These are phyloP conservation scores for Gracilariopsis chorda DNA, from an alignment of 23 red algal species.

Conservation along the genomic window DNA sequence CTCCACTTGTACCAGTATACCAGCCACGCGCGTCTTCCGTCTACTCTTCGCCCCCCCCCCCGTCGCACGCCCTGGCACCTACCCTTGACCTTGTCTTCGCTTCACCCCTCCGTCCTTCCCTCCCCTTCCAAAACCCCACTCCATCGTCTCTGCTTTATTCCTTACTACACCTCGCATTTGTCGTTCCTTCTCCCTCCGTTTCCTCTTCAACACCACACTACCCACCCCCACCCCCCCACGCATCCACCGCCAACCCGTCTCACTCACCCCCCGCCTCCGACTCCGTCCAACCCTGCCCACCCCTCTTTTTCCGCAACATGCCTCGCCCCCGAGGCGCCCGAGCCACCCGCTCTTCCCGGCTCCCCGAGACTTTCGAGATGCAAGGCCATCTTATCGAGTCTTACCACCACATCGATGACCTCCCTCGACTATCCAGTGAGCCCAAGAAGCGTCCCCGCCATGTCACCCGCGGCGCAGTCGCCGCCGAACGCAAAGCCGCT, in stretches of 20 bases:
- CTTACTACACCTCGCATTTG: neutral
- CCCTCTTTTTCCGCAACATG: neutral
- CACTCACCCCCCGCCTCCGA: neutral
- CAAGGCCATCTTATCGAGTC: neutral
- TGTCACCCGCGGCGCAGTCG: neutral
- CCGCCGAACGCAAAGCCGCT: neutral
- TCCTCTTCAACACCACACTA: neutral
- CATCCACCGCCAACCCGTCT: neutral
- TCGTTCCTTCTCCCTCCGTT: neutral
- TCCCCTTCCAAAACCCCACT: neutral
- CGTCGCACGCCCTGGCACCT: neutral
- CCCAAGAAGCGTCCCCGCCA: slow-evolving; percentile 21
- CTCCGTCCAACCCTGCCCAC: neutral
- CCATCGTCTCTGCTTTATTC: neutral
- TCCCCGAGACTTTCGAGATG: slow-evolving; percentile 3
- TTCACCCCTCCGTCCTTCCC: neutral
- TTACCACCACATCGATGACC: slow-evolving; percentile 27
- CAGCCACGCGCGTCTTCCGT: neutral
- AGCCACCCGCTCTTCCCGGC: neutral
- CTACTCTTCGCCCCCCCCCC: neutral
- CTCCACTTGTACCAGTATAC: neutral
- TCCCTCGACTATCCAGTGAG: neutral
- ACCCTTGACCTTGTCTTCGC: neutral
- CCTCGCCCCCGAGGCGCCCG: neutral
- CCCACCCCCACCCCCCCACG: neutral